A percentile compares a stretch with the other conserved stretches of the same genome.
Conservation (phyloP, 106 monocot species). For the Dioscorea dumetorum region DNA sequence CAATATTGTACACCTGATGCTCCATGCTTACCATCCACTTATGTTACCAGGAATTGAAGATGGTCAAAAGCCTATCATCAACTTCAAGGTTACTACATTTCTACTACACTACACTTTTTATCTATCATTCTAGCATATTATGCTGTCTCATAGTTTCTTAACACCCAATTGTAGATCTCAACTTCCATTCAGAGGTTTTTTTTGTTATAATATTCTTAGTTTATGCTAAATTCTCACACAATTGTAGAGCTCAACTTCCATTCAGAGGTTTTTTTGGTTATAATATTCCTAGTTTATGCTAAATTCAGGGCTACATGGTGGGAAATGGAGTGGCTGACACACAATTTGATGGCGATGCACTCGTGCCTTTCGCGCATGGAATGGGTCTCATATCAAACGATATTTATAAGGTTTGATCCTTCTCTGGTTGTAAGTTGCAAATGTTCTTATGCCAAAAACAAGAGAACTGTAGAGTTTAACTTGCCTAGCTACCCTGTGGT, state of each 20-base stretch:
- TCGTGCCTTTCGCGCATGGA: constrained; percentile 94
- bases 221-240: too few relatives aligned
- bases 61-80: constrained; percentile 54
- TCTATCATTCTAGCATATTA: background rate
- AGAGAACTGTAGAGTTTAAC: too few relatives aligned
- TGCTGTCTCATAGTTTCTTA: too few relatives aligned
- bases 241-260: background rate
- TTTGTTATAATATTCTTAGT: too few relatives aligned
- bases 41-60: constrained; percentile 45
- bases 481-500: too few relatives aligned
- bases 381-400: constrained; percentile 90
- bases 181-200: too few relatives aligned
- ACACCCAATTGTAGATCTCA: too few relatives aligned
- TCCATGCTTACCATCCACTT: background rate
- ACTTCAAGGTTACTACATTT: constrained; percentile 70
- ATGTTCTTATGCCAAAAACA: too few relatives aligned
- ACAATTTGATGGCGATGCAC: constrained; percentile 78
- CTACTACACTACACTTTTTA: background rate
- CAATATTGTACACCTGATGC: background rate
- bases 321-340: constrained; percentile 80
- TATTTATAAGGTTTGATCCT: constrained; percentile 47
- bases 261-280: background rate
- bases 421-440: background rate
- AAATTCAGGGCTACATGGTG: constrained; percentile 72
- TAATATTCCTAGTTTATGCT: background rate